phyloP scores from a whole-genome alignment of 768 basidiomycete species.

The Solioccasus polychromus region DNA sequence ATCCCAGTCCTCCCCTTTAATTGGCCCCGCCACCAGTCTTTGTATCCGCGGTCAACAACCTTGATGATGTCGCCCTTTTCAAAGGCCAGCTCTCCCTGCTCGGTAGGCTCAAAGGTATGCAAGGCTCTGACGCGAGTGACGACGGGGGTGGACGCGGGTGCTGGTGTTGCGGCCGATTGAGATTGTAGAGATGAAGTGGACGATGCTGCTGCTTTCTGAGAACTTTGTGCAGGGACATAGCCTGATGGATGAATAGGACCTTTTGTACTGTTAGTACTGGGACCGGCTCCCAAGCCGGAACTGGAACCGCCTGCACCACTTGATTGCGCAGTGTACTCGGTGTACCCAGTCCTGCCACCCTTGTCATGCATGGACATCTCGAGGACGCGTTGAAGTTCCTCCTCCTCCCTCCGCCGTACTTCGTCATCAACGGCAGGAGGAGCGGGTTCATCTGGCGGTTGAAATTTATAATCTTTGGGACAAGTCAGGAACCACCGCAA shows the following conservation, averaged over 20 bases:
- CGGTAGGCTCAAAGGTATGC: constrained; percentile 84
- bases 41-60: constrained; percentile 90
- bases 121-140: constrained; percentile 86
- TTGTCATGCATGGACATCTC: constrained; percentile 93
- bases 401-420: constrained; percentile 81
- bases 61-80: constrained; percentile 92
- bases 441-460: constrained; percentile 55
- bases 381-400: constrained; percentile 88
- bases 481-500: constrained; percentile 10
- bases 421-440: constrained; percentile 78
- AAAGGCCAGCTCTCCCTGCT: constrained; percentile 87
- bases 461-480: constrained; percentile 67
- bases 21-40: constrained; percentile 97
- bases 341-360: constrained; percentile 68
- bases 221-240: constrained; percentile 57
- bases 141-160: constrained; percentile 32
- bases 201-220: constrained; percentile 31
- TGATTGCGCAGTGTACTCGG: constrained; percentile 40
- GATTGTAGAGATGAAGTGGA: constrained; percentile 27
- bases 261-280: constrained; percentile 15
- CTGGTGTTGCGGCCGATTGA: constrained; percentile 15
- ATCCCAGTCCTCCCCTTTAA: constrained; percentile 88
- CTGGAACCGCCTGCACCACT: constrained; percentile 36
- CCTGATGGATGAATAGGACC: constrained; percentile 47
- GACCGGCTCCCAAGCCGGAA: constrained; percentile 19